Conservation (phyloP, 495 filamentous ascomycete species). For the Lindgomyces ingoldianus region DNA sequence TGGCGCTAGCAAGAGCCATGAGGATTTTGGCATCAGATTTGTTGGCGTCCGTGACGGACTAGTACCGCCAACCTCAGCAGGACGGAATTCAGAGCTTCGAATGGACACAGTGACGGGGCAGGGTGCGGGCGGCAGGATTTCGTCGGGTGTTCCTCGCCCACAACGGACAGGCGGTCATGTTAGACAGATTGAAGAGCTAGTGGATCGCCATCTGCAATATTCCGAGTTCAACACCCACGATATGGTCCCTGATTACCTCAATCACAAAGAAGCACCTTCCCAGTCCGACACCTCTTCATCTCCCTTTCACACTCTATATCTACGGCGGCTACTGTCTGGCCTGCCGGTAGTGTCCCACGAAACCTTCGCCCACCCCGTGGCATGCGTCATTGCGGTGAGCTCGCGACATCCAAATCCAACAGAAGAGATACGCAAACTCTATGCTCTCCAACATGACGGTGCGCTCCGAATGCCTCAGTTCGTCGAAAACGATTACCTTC, state of each 20-base stretch:
- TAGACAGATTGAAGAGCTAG: conserved; percentile 61
- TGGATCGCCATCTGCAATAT: conserved; percentile 54
- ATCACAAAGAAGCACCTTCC: conserved; percentile 33
- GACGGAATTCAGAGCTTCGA: not conserved
- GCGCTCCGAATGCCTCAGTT: conserved; percentile 70
- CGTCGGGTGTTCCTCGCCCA: conserved; percentile 13
- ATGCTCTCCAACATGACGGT: conserved; percentile 71
- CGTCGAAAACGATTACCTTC: conserved; percentile 83
- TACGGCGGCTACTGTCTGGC: conserved; percentile 79
- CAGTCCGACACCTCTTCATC: conserved; percentile 44
- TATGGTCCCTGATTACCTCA: conserved; percentile 43
- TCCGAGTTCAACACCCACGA: conserved; percentile 45
- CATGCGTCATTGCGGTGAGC: conserved; percentile 94
- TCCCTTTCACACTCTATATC: conserved; percentile 76
- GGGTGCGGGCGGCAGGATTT: conserved; percentile 22
- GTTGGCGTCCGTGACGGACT: conserved; percentile 60
- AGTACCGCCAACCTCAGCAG: conserved; percentile 41
- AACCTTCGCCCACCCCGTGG: conserved; percentile 91
- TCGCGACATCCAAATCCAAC: conserved; percentile 79
- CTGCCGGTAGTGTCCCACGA: conserved; percentile 78
- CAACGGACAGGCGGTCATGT: conserved; percentile 52
- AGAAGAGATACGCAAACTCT: conserved; percentile 79
- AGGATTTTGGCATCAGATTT: conserved; percentile 89
- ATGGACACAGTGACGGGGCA: conserved; percentile 10
- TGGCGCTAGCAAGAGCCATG: conserved; percentile 77